Conservation (phyloP, 2,329 filamentous ascomycete species). For the Ceratocystis cacaofunesta region DNA sequence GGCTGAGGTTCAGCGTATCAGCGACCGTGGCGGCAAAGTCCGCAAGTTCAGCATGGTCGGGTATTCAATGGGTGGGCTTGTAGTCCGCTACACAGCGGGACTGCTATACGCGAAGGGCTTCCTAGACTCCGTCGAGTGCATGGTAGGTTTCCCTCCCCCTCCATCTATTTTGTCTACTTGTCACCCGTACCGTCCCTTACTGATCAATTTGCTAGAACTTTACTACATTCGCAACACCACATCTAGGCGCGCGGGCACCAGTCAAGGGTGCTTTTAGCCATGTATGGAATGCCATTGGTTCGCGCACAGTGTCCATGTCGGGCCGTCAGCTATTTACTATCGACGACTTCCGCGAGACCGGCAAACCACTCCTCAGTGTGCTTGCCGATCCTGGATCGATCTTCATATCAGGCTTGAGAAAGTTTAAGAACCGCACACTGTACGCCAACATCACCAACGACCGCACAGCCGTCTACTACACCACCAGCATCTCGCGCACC, state of each 20-base stretch:
- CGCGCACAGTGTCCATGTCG: conserved; percentile 65
- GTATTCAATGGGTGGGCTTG: conserved; percentile 77
- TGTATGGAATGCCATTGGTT: conserved; percentile 72
- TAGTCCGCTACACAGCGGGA: conserved; percentile 75
- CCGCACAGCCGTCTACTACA: conserved; percentile 67
- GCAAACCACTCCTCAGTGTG: conserved; percentile 63
- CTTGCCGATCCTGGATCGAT: conserved; percentile 72
- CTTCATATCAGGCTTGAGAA: conserved; percentile 64
- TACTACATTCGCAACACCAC: conserved; percentile 77
- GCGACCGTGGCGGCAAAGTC: conserved; percentile 52
- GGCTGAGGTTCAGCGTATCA: conserved; percentile 42
- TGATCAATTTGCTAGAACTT: conserved; percentile 51
- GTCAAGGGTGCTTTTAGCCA: conserved; percentile 49
- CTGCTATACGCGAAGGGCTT: conserved; percentile 67
- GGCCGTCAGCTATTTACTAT: conserved; percentile 73
- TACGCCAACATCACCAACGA: conserved; percentile 87
- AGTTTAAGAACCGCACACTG: conserved; percentile 60
- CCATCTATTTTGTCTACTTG: background rate
- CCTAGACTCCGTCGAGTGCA: conserved; percentile 64
- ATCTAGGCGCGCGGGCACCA: conserved; percentile 61
- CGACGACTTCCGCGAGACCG: conserved; percentile 71
- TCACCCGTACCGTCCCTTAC: background rate
- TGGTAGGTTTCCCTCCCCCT: conserved; percentile 33
- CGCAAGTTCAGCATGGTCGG: conserved; percentile 74
- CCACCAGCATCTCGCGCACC: conserved; percentile 58